These are phyloP conservation scores for Stramenopiles sp. DNA, from an alignment of 352 stramenopile species.

Conservation along the genomic window DNA sequence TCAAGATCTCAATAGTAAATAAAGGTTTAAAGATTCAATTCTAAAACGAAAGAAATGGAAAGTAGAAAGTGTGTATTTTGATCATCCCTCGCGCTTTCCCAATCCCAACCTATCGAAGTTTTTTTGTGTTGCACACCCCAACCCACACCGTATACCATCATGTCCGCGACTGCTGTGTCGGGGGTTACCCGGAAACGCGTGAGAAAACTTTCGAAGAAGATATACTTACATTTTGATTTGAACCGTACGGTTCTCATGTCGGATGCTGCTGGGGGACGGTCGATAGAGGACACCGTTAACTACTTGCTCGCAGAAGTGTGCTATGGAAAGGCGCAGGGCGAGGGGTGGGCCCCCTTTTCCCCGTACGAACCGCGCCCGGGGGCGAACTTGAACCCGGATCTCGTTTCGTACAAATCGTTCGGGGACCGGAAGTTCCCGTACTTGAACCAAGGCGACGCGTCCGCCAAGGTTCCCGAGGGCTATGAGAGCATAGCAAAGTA, in stretches of 20 bases:
- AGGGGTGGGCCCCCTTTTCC: background rate
- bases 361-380: background rate
- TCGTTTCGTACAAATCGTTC: constrained; percentile 58
- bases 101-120: too few relatives aligned
- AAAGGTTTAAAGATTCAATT: too few relatives aligned
- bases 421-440: constrained; percentile 46
- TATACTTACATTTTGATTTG: constrained; percentile 48
- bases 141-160: too few relatives aligned
- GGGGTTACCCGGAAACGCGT: too few relatives aligned
- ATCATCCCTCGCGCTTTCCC: too few relatives aligned
- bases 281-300: constrained; percentile 62
- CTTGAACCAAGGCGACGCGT: constrained; percentile 24
- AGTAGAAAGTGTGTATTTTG: too few relatives aligned
- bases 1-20: too few relatives aligned
- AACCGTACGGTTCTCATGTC: constrained; percentile 68
- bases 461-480: constrained; percentile 13
- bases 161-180: too few relatives aligned
- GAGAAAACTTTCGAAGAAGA: too few relatives aligned
- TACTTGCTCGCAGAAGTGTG: constrained; percentile 54
- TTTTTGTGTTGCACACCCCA: too few relatives aligned
- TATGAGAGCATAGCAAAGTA: background rate
- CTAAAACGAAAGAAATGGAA: too few relatives aligned
- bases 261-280: constrained; percentile 51
- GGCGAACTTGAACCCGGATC: background rate
- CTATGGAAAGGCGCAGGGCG: constrained; percentile 31